Evolutionary conservation across 2,329 filamentous ascomycete genomes (phyloP).

Genomic region (Fusarium coffeatum): DNA sequence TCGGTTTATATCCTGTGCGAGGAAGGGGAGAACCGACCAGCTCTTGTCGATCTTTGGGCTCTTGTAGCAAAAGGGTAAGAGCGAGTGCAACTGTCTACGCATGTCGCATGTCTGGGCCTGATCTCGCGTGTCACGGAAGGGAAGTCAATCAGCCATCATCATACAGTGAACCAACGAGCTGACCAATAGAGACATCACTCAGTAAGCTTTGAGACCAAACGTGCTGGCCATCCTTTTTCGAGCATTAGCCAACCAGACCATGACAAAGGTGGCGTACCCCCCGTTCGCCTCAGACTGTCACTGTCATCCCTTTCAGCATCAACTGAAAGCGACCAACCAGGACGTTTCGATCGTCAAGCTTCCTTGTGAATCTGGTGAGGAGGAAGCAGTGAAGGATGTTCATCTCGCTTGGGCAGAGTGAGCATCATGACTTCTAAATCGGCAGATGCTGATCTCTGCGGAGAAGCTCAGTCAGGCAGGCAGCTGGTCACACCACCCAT

Average conservation of each 20-base stretch:
- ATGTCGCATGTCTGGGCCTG: constrained; percentile 23
- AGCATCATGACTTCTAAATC: constrained; percentile 32
- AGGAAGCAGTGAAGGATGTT: not conserved
- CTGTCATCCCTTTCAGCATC: constrained; percentile 3
- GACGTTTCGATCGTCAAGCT: constrained; percentile 28
- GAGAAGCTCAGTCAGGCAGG: constrained; percentile 18
- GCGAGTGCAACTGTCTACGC: constrained; percentile 20
- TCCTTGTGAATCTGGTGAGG: not conserved
- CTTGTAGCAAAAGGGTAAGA: constrained; percentile 19
- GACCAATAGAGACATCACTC: constrained; percentile 21
- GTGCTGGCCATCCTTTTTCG: constrained; percentile 30
- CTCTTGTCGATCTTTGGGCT: constrained; percentile 24
- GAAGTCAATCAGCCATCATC: constrained; percentile 36
- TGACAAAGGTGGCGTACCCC: constrained; percentile 38
- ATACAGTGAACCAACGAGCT: constrained; percentile 2
- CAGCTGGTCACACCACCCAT: constrained; percentile 33
- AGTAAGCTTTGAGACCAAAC: constrained; percentile 36
- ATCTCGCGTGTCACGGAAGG: constrained; percentile 30
- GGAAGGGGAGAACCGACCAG: constrained; percentile 20
- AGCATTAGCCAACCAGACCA: constrained; percentile 31
- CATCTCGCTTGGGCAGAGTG: constrained; percentile 20
- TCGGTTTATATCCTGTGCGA: constrained; percentile 29
- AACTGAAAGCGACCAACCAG: constrained; percentile 22
- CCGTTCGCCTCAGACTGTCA: constrained; percentile 9
- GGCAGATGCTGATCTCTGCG: constrained; percentile 31